Conservation (phyloP, 306 rosid genomes). For the Datisca glomerata region DNA sequence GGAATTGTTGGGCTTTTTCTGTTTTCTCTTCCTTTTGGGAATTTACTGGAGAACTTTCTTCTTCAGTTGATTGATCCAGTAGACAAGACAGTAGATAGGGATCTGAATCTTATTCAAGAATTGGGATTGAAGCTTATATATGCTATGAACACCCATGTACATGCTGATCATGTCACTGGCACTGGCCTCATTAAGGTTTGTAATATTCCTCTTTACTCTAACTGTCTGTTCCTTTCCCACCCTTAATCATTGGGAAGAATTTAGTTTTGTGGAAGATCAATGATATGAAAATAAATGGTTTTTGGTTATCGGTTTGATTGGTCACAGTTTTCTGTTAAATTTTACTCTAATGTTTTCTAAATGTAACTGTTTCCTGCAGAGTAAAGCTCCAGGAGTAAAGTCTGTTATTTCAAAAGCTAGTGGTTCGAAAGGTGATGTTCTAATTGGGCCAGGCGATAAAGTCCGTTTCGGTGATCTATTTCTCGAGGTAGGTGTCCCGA, state of each 20-base stretch:
- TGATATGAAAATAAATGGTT: too few relatives aligned
- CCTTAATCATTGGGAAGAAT: not conserved
- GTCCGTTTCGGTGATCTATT: constrained; percentile 58
- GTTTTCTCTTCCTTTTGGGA: not conserved
- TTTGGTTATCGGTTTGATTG: not conserved
- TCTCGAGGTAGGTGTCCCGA: constrained; percentile 51
- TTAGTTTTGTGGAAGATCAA: too few relatives aligned
- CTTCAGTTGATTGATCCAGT: constrained; percentile 95
- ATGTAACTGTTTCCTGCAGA: constrained; percentile 22
- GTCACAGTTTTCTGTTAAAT: not conserved
- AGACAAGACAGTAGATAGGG: constrained; percentile 83
- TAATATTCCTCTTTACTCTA: not conserved
- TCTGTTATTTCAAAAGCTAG: constrained; percentile 84
- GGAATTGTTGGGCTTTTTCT: constrained; percentile 9
- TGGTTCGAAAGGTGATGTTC: constrained; percentile 63
- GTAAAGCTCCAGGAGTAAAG: constrained; percentile 56
- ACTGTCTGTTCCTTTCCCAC: not conserved
- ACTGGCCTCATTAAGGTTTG: constrained; percentile 77
- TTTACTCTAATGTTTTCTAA: not conserved
- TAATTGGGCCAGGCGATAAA: constrained; percentile 48
- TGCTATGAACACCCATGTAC: constrained; percentile 93
- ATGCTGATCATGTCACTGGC: constrained; percentile 98
- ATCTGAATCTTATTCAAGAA: constrained; percentile 55
- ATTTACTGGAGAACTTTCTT: not conserved
- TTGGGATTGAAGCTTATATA: constrained; percentile 62